Conservation (phyloP, 2,329 filamentous ascomycete genomes). For the Cladorrhinum sp. region DNA sequence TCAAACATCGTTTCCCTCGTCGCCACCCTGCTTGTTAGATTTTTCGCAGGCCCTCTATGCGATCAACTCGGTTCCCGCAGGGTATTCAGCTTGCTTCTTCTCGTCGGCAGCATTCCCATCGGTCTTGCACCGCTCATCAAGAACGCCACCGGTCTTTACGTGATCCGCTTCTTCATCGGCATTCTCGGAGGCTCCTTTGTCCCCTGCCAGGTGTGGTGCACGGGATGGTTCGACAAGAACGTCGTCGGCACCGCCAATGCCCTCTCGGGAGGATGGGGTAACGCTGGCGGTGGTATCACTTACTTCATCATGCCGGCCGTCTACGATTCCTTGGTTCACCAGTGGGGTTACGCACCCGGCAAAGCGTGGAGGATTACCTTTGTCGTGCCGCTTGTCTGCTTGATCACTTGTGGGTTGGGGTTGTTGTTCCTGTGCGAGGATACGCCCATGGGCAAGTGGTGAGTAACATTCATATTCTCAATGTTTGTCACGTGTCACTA, state of each 20-base stretch:
- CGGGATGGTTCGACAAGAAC: constrained; percentile 90
- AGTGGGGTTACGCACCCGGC: constrained; percentile 55
- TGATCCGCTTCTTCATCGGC: constrained; percentile 75
- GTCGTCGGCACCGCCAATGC: constrained; percentile 87
- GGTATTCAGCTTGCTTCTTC: constrained; percentile 70
- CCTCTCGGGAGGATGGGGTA: constrained; percentile 79
- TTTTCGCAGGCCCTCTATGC: constrained; percentile 75
- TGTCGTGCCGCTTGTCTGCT: constrained; percentile 76
- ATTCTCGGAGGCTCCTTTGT: constrained; percentile 77
- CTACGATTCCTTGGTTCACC: constrained; percentile 51
- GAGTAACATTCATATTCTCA: too few species aligned
- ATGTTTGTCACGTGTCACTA: background rate
- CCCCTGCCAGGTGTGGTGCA: constrained; percentile 89
- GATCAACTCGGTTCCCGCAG: constrained; percentile 76
- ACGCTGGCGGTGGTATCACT: constrained; percentile 83
- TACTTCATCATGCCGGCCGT: constrained; percentile 94
- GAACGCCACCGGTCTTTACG: constrained; percentile 64
- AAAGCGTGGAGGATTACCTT: constrained; percentile 83
- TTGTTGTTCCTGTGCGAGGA: constrained; percentile 76
- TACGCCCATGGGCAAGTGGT: constrained; percentile 74
- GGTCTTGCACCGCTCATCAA: constrained; percentile 76
- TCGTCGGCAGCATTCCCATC: constrained; percentile 76
- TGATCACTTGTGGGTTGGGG: constrained; percentile 60
- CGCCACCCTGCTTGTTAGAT: constrained; percentile 71
- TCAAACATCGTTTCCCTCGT: constrained; percentile 84